Base-by-base conservation (phyloP, 805 yeast genomes). In the Metschnikowia drakensbergensis region DNA sequence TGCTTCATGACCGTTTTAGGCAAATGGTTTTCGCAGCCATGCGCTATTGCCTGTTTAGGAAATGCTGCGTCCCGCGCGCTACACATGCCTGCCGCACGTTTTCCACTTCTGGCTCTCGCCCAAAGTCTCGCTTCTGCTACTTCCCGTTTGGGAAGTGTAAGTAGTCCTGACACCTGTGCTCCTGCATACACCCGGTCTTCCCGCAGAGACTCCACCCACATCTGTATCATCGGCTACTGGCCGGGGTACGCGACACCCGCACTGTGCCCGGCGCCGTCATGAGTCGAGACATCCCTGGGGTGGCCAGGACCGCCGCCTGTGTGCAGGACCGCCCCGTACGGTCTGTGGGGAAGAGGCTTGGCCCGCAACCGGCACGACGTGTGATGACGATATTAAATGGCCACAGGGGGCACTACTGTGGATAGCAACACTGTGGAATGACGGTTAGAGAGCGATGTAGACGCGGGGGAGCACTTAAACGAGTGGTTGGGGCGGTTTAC, bases 11-110 rank as follows among this genome's bases (percentile, higher is more conserved):
- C 45, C 45, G 31, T 5, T 32, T 49, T 49, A 45, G 57, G 57
- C 54, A 52, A 50, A 42, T 39, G 42, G 23, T 25, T 49, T 54
- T 54, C 55, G 55, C 54, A 52, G 55, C 55, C 55, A 45, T 35
- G 37, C 42, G 41, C 37, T n/a, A 50, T 50, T 54, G 49, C 57
- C 57, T 37, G 23, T 45, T 49, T 39, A 36, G 57, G 55, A 40
- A 52, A 49, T 17, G 37, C 17, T 30, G 42, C 25, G 13, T 26
- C 23, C n/a, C n/a, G 32, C 38, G 22, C 37, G 43, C 40, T 10
- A 30, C 40, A 10, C 13, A 37, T n/a, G 40, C 22, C 23, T 22
- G 40, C 30, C 22, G 30, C 40, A 26, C 11, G 30, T 26, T 26
- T 26, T 7, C n/a, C 40, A 6, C 30, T 8, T 28, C 9, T 28